Evolutionary conservation across 345 rosid species (phyloP), one percentile per base, ranked within the genome.

Genomic region (Stellera chamaejasme): DNA sequence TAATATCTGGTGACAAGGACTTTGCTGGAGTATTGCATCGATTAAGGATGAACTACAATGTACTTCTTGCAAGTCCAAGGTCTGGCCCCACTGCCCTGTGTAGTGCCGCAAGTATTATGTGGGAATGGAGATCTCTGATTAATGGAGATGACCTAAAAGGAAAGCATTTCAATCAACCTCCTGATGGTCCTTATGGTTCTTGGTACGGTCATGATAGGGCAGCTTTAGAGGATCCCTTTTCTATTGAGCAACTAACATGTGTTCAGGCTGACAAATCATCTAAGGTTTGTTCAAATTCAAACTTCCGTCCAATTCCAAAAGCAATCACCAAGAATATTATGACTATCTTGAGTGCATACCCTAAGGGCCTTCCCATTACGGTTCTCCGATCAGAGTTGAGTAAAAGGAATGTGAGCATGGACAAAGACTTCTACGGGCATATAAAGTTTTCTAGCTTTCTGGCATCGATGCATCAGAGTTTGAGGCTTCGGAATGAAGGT

Each of bases 61-160:
- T 93, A 55, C 73, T 93, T 73, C 96, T 87, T 45, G 95, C 97
- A 0, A 72, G 87, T 14, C 51, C 51, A 27, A 82, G 73, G 32
- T 13, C 41, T 26, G 75, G 80, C 43, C 72, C 80, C 4, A 54
- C 64, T 63, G 87, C 85, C 26, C 80, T 90, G 46, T 77, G 88
- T 60, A 82, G 96, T 55, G 99, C 99, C 68, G 95, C 99, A 47
- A 85, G 95, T 57, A 76, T 93, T 54, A 83, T 83, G 90, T 93
- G 97, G 96, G 65, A 77, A 52, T 93, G 99, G 99, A 64, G 69
- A 49, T 50, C 72, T 32, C 70, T 89, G 67, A 65, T 80, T 11
- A 79, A 51, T 65, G 85, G 85, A 42, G 78, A 80, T 54, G 58
- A 58, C 59, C 66, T 70, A 4, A 16, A 48, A 2, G 96, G 87